Percentiles rank a stretch among this genome's conserved stretches.
These are phyloP conservation scores for Silene uniflora DNA, from an alignment of 148 eudicot genomes.

Conservation along the genomic window DNA sequence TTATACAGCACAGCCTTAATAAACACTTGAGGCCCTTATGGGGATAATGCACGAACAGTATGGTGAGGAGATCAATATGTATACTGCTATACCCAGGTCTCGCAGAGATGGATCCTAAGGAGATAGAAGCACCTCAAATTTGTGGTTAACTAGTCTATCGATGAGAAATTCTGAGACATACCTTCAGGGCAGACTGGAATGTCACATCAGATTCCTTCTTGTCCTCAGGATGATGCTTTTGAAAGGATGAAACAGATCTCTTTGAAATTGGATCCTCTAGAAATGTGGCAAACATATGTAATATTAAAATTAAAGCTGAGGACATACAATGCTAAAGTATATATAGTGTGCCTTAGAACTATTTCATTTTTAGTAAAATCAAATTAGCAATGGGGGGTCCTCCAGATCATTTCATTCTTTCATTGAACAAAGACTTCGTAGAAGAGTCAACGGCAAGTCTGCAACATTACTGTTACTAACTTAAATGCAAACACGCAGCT, in stretches of 20 bases:
- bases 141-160: background rate
- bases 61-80: background rate
- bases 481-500: too few species aligned
- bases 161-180: slow-evolving; percentile 16
- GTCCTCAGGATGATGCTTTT: slow-evolving; percentile 32
- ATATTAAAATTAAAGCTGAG: background rate
- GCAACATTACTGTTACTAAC: too few species aligned
- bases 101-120: too few species aligned
- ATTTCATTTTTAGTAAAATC: too few species aligned
- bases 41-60: background rate
- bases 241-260: slow-evolving; percentile 41
- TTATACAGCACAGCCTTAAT: too few species aligned
- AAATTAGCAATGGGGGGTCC: too few species aligned
- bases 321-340: background rate
- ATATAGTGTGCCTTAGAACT: background rate
- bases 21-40: background rate
- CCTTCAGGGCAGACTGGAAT: slow-evolving; percentile 39
- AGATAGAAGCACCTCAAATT: slow-evolving; percentile 2
- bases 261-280: slow-evolving; percentile 75
- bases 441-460: too few species aligned
- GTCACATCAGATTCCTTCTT: slow-evolving; percentile 38
- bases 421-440: too few species aligned
- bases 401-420: background rate
- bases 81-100: background rate
- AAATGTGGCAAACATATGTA: slow-evolving; percentile 15